Evolutionary conservation across 73 alveolate genomes (phyloP).

Genomic region (Paramecium octaurelia): DNA sequence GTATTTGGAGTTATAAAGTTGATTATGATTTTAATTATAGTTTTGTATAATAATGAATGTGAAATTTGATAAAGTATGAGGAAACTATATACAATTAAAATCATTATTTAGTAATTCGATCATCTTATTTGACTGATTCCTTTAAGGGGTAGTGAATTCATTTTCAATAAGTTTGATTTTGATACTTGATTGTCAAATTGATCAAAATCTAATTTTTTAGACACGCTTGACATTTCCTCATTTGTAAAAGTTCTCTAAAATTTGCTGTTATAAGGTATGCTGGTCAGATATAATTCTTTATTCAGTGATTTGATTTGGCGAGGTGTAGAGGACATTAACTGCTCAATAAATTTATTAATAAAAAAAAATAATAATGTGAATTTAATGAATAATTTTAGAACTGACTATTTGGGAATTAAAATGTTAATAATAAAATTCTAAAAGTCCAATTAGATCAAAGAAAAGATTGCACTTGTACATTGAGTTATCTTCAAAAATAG

Average conservation of each 20-base stretch:
- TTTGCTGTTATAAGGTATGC: background rate
- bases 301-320: background rate
- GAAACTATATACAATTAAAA: background rate
- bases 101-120: background rate
- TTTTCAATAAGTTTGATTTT: background rate
- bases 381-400: background rate
- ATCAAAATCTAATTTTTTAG: background rate
- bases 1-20: background rate
- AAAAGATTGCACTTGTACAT: background rate
- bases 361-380: background rate
- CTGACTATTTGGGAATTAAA: background rate
- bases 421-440: background rate
- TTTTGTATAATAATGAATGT: background rate
- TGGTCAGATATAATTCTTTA: background rate
- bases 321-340: slow-evolving; percentile 38
- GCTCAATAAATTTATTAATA: slow-evolving; percentile 47
- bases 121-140: background rate
- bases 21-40: background rate
- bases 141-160: background rate
- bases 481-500: background rate
- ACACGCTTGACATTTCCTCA: slow-evolving; percentile 19
- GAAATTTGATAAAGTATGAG: background rate
- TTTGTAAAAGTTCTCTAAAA: background rate
- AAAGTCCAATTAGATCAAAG: background rate
- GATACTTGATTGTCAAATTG: background rate